Evolutionary conservation across 2,329 filamentous ascomycete genomes (phyloP).

Genomic region (Claviceps capensis): DNA sequence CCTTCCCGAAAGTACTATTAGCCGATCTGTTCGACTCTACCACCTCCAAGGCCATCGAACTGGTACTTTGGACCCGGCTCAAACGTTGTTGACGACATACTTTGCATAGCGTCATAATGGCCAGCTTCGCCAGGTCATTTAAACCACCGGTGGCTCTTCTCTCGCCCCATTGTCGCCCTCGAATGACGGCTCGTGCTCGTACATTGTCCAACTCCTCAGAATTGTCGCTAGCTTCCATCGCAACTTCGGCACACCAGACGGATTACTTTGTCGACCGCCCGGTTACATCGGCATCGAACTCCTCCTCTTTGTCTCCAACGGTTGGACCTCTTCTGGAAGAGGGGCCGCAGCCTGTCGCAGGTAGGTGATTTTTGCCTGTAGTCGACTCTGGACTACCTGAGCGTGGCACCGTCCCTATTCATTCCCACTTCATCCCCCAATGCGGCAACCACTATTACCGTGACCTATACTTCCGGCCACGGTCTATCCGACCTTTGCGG

Average conservation of each 20-base stretch:
- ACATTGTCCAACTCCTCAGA: slow-evolving; percentile 35
- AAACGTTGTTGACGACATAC: not conserved
- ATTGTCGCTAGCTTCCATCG: slow-evolving; percentile 20
- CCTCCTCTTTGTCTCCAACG: slow-evolving; percentile 11
- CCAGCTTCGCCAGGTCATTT: slow-evolving; percentile 35
- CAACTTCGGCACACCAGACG: slow-evolving; percentile 10
- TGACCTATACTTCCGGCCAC: not conserved
- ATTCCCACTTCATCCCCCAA: not conserved
- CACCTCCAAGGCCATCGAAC: not conserved
- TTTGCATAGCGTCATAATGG: slow-evolving; percentile 22
- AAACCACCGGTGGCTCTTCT: slow-evolving; percentile 31
- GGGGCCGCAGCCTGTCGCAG: not conserved
- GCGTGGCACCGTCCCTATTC: not conserved
- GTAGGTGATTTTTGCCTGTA: not conserved
- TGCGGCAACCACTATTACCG: not conserved
- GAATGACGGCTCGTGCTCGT: slow-evolving; percentile 27
- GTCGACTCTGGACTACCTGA: not conserved
- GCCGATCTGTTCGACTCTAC: not conserved
- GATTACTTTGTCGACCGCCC: slow-evolving; percentile 18
- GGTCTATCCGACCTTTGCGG: not conserved
- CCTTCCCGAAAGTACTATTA: not conserved
- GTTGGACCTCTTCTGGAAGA: slow-evolving; percentile 3
- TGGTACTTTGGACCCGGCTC: not conserved
- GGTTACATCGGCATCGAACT: slow-evolving; percentile 15
- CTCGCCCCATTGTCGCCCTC: slow-evolving; percentile 28